Base-by-base conservation (phyloP, 495 filamentous ascomycete species). In the Peziza echinospora region DNA sequence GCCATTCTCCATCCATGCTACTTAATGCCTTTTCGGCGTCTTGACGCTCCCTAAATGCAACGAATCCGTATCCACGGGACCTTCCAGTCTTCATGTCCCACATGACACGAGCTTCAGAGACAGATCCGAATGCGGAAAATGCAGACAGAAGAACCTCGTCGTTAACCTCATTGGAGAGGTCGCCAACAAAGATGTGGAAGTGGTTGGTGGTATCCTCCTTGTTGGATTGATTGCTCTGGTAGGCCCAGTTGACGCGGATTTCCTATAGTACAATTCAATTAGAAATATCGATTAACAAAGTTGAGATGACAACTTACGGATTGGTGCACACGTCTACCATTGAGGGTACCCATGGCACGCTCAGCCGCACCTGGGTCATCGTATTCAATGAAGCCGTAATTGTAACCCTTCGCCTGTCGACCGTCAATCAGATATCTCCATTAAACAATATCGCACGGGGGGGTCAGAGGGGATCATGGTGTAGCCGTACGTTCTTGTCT, bases 61-160 rank as follows among this genome's bases (percentile, higher is more conserved):
- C 89, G 54, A 99, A 99, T 4, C 89, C 89, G 57, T 99, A 99
- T 43, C 89, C 89, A 52, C 89, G 81, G 43, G 89, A 96, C 47
- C 89, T 80, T 48, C 89, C 89, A 34, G 89, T 99, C 71, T 99
- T 99, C 89, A 99, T 99, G 60, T 99, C 89, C 89, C 89, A 99
- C 89, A 99, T 99, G 48, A 99, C 89, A 51, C 89, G 84, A 48
- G 89, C 89, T 65, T 99, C 89, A n/a, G 91, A 96, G 26, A 99
- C 86, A 3, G 76, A 81, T 9, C 89, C 89, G 63, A 96, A 99
- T 28, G 86, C 86, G 34, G 83, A 91, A 64, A 99, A 99, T 16
- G 91, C 91, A 64, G 96, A 89, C 7, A 80, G 67, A 24, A 99
- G 67, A 44, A 96, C 76, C 60, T 99, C 89, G 54, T 99, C 89